Base-by-base conservation (phyloP, 2,329 filamentous ascomycete species). In the Fusarium tuaranense region DNA sequence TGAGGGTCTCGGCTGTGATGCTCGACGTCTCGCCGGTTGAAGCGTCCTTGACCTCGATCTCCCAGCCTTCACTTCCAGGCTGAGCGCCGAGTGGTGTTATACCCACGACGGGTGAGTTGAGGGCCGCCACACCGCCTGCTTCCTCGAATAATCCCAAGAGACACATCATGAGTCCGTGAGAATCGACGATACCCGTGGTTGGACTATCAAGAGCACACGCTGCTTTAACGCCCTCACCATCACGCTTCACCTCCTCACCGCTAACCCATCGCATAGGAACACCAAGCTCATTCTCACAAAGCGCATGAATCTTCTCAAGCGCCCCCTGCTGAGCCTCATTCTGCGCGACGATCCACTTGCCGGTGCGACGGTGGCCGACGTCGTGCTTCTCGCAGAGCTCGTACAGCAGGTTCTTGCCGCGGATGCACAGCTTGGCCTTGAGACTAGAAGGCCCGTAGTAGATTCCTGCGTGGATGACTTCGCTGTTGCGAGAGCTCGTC, bases 311-410 rank as follows among this genome's bases (percentile, higher is more conserved):
- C 22, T 79, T 81, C 75, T 91, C 83, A 3, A 89, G 89, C 53
- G 90, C 90, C n/a, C 85, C 87, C 80, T 90, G 88, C 85, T 98
- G 94, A 57, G 84, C 85, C 2, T 87, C 87, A 63, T 91, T 93
- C 85, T 98, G 97, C 1, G 96, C 96, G 2, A 98, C 94, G 78
- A 98, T 93, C 95, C 96, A 98, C 86, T 98, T 98, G 69, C 95
- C 95, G 27, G 91, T 93, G 80, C 92, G 92, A 64, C 88, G 88
- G 83, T 97, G 89, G 0, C 91, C 90, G 61, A 99, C 93, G 67
- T 83, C 83, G 78, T 94, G 86, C 67, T 85, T 85, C 7, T 85
- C 83, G 85, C 96, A 98, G 48, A 97, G 90, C 5, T 87, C 88
- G 84, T 99, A 99, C 69, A 98, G 87, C 81, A 95, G 87, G 36